These are phyloP conservation scores for Kockovaella imperatae DNA, from an alignment of 768 basidiomycete genomes.

Conservation along the genomic window DNA sequence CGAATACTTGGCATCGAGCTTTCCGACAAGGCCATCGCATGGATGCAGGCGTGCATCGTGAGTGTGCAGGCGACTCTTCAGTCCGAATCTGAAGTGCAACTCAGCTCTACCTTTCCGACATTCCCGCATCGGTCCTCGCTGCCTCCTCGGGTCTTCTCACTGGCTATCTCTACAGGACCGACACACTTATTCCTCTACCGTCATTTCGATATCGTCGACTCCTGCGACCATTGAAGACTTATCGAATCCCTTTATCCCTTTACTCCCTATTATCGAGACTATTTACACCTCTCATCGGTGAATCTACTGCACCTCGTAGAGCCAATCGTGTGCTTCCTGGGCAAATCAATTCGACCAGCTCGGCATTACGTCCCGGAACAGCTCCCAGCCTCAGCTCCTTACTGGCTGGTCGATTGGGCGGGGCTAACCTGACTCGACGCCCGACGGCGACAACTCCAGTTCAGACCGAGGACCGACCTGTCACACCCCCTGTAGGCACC, in stretches of 20 bases:
- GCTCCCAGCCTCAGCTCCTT: no score
- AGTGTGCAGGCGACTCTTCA: conserved; percentile 54
- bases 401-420: no score
- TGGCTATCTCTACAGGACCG: conserved; percentile 76
- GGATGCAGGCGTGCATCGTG: conserved; percentile 66
- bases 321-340: conserved; percentile 71
- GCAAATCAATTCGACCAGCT: conserved; percentile 18
- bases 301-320: conserved; percentile 56
- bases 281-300: conserved; percentile 64
- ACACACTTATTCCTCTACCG: conserved; percentile 58
- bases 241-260: conserved; percentile 61
- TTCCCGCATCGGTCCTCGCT: conserved; percentile 60
- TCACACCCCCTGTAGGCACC: no score
- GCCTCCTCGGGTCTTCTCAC: conserved; percentile 60
- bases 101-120: conserved; percentile 62
- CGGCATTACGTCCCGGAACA: no score
- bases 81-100: conserved; percentile 3
- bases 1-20: conserved; percentile 65
- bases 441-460: no score
- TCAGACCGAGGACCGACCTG: no score
- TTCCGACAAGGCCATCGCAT: conserved; percentile 68
- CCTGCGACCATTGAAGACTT: conserved; percentile 52
- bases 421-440: no score
- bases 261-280: conserved; percentile 55
- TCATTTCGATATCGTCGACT: conserved; percentile 21